Base-by-base conservation (phyloP, 2,329 filamentous ascomycete genomes). In the Paecilomyces variotii region DNA sequence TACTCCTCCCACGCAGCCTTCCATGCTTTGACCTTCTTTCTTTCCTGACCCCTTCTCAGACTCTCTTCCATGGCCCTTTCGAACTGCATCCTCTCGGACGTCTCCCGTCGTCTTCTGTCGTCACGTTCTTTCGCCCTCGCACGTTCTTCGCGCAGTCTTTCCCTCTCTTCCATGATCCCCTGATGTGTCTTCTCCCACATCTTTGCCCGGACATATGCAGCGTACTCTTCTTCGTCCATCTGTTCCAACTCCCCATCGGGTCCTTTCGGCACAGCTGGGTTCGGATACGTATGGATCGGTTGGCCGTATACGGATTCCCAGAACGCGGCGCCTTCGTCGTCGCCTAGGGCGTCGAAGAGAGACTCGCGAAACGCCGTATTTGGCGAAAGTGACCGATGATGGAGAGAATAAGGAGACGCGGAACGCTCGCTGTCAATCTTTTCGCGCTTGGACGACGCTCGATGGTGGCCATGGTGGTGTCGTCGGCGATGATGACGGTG, bases 231-330 rank as follows among this genome's bases (percentile, higher is more conserved):
- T 65, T 97, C 94, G 7, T 81, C 86, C 93, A 97, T 97, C 62
- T 81, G 82, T 73, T 96, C 91, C 11, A 96, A 79, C 59, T 81
- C 79, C 14, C 83, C 84, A 65, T 76, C 55, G 63, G 76, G 56
- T 68, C 82, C 82, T 69, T 79, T 68, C 63, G 74, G 65, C 1
- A 69, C 68, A 51, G 76, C 74, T 0, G 80, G 79, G 27, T 82
- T 79, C 0, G 84, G 71, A 70, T 95, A 97, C 5, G 85, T 84
- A 74, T 97, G 91, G 55, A 97, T 88, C 0, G 94, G 93, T 72
- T 97, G 93, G 0, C 91, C 92, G 74, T 97, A 99, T n/a, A 99
- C 90, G 14, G 85, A 85, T 72, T 97, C 88, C 94, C 94, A 99
- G 77, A 94, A 99, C 6, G 86, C 84, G 1, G 94, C 94, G 53